phyloP scores from a whole-genome alignment of 257 asterid species.

The Apocynum venetum region DNA sequence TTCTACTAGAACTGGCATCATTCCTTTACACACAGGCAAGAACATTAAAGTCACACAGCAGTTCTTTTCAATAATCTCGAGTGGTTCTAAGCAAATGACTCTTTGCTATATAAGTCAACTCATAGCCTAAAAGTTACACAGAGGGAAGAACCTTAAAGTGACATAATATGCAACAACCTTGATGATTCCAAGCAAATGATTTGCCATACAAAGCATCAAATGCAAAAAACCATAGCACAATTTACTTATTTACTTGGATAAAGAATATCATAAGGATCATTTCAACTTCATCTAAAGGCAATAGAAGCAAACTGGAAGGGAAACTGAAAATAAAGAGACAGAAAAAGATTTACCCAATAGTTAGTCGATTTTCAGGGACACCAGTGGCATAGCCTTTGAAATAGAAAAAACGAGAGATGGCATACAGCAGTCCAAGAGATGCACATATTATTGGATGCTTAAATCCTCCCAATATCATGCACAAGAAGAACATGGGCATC shows the following conservation, averaged over 20 bases:
- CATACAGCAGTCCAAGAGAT: conserved; percentile 46
- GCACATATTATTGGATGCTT: conserved; percentile 64
- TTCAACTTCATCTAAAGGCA: neutral
- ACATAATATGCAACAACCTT: neutral
- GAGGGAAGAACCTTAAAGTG: neutral
- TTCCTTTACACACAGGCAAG: neutral
- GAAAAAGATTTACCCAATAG: conserved; percentile 48
- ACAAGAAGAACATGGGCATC: conserved; percentile 63
- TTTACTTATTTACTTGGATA: neutral
- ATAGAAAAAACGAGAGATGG: conserved; percentile 57
- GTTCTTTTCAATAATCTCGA: neutral
- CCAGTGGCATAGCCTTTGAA: conserved; percentile 88
- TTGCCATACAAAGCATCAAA: neutral
- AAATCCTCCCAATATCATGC: conserved; percentile 72
- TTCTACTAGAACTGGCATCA: neutral
- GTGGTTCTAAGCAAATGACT: neutral
- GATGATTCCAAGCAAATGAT: neutral
- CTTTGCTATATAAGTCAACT: too few relatives aligned
- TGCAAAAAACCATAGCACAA: neutral
- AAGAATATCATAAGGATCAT: neutral
- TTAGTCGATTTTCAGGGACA: conserved; percentile 54
- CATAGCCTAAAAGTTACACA: neutral
- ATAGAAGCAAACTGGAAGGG: neutral
- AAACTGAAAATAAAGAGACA: neutral
- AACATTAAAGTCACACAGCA: neutral